phyloP scores from a whole-genome alignment of 148 eudicot species.

The Polygonum maritimum region DNA sequence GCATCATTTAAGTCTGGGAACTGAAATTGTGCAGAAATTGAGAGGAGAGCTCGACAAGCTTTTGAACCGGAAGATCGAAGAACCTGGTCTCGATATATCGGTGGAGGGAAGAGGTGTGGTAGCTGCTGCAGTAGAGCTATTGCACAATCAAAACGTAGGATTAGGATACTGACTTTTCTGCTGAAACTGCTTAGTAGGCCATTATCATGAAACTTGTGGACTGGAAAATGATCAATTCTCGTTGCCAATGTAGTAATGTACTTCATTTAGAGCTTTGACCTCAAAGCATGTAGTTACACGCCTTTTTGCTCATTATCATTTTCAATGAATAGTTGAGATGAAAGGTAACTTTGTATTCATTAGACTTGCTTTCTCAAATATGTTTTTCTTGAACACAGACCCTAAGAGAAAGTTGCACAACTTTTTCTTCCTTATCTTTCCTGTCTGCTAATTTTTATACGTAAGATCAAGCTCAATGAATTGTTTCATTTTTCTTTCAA shows the following conservation, averaged over 20 bases:
- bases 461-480: not conserved
- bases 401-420: too few species aligned
- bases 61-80: conserved; percentile 77
- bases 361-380: not conserved
- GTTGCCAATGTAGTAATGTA: not conserved
- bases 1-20: not conserved
- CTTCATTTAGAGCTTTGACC: not conserved
- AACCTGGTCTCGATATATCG: conserved; percentile 66
- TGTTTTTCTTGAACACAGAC: too few species aligned
- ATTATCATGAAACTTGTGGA: not conserved
- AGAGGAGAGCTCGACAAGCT: conserved; percentile 91
- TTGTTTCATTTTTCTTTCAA: too few species aligned
- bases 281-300: not conserved
- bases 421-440: not conserved
- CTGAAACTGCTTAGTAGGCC: not conserved
- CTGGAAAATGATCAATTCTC: not conserved
- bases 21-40: conserved; percentile 44
- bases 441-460: not conserved
- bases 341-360: not conserved
- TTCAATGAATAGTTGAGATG: not conserved
- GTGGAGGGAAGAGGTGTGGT: conserved; percentile 84
- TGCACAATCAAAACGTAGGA: conserved; percentile 50
- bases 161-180: conserved; percentile 6
- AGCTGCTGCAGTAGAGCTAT: conserved; percentile 75
- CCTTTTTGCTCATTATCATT: not conserved